phyloP scores from a whole-genome alignment of 2,329 filamentous ascomycete genomes.

The Pseudonectria foliicola region DNA sequence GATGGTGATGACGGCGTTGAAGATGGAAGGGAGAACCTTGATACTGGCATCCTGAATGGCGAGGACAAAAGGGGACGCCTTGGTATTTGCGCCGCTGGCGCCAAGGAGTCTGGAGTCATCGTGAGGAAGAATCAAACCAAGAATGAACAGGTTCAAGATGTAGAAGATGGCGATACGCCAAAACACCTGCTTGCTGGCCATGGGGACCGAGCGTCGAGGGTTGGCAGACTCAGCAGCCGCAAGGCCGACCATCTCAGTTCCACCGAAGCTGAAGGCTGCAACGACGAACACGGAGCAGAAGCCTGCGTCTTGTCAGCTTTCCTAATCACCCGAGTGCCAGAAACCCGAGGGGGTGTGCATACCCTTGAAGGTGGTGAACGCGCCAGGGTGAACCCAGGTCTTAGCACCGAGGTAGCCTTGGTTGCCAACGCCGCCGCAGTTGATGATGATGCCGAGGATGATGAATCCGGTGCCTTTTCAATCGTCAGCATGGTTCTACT shows the following conservation, averaged over 20 bases:
- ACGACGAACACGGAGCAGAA: conserved; percentile 71
- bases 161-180: conserved; percentile 94
- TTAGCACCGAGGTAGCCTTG: conserved; percentile 72
- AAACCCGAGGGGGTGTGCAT: too few relatives aligned
- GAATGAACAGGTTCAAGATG: conserved; percentile 70
- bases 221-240: conserved; percentile 72
- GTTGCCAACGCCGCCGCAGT: conserved; percentile 68
- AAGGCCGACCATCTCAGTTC: conserved; percentile 69
- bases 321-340: too few relatives aligned
- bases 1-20: conserved; percentile 90
- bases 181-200: conserved; percentile 87
- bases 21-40: conserved; percentile 71
- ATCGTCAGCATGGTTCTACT: too few relatives aligned
- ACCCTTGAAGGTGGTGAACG: conserved; percentile 73
- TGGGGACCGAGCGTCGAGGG: conserved; percentile 72
- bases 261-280: conserved; percentile 68
- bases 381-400: conserved; percentile 72
- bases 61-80: conserved; percentile 87
- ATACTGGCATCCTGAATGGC: conserved; percentile 83
- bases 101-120: conserved; percentile 56
- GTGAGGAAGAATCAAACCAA: conserved; percentile 77
- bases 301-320: conserved; percentile 21
- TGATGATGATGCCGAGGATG: conserved; percentile 77
- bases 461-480: conserved; percentile 33
- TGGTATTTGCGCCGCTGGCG: conserved; percentile 52